Evolutionary conservation across 495 filamentous ascomycete species (phyloP), one percentile per base, ranked within the genome.

Genomic region (Acidiella bohemica): DNA sequence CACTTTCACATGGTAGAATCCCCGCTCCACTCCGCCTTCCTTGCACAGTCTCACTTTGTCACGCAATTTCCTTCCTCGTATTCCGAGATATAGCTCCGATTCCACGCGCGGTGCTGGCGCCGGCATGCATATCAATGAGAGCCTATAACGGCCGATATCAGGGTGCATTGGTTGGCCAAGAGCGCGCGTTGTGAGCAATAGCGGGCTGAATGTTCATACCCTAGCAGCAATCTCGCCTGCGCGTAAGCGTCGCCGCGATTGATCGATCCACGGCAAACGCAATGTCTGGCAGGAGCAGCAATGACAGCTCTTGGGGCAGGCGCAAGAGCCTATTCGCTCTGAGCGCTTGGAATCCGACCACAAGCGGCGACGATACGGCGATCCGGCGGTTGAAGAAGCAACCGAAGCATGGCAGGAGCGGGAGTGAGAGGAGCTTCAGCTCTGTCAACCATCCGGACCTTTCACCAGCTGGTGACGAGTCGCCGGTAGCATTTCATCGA

Each of bases 261-360:
- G n/a, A n/a, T 21, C 20, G n/a, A 11, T 29, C 10, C 11, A 17
- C 32, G 5, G 11, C 32, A 18, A 21, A 23, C 10, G 54, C 27
- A 36, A 60, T 60, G 57, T 53, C 55, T 10, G 21, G 32, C 16
- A 28, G 30, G 25, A 49, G 32, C 36, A 51, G 39, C 36, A 47
- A 57, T 33, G 41, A 42, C 36, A 49, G 39, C 35, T 50, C 49
- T 7, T 48, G 41, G 45, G 47, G 47, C 25, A 56, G 46, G 39
- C 42, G 57, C 4, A 38, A 46, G 27, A 55, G 47, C 32, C 41
- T 60, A 27, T 55, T 57, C 32, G 44, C 42, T 13, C 43, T 57
- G 7, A 42, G 51, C 20, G 38, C 53, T 4, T 36, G 56, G 33
- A 44, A 35, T n/a, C 39, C 42, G 4, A 25, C 46, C 25, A 42